These are phyloP conservation scores for Ilex aquifolium DNA, from an alignment of 257 asterid species.

Conservation along the genomic window DNA sequence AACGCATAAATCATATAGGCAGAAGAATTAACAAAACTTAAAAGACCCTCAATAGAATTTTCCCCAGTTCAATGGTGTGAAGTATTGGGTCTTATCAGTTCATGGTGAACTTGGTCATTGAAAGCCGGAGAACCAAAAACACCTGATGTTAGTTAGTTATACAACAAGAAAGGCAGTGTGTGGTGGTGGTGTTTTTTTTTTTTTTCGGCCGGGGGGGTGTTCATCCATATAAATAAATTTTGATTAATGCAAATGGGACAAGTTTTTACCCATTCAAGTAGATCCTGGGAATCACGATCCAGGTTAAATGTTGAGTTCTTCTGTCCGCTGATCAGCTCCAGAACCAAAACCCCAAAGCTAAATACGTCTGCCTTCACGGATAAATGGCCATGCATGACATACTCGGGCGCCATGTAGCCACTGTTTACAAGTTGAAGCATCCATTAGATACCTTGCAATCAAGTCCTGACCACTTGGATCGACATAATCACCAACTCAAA, in stretches of 20 bases:
- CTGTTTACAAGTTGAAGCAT: slow-evolving; percentile 38
- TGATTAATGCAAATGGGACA: slow-evolving; percentile 1
- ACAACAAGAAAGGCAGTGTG: neutral
- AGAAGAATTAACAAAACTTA: no score
- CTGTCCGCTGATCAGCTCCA: slow-evolving; percentile 90
- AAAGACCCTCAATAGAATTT: neutral
- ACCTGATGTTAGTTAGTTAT: neutral
- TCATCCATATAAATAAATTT: neutral
- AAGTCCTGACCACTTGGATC: neutral
- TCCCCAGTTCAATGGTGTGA: neutral
- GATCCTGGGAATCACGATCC: slow-evolving; percentile 57
- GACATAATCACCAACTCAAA: neutral
- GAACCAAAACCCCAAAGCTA: slow-evolving; percentile 87
- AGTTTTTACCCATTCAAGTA: slow-evolving; percentile 77
- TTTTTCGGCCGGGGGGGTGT: neutral
- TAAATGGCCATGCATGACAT: slow-evolving; percentile 68
- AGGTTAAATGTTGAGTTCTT: slow-evolving; percentile 63
- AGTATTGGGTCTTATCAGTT: neutral
- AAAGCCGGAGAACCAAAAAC: no score
- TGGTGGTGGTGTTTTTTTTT: no score
- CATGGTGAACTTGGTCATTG: neutral
- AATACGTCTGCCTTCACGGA: slow-evolving; percentile 79
- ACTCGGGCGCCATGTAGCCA: slow-evolving; percentile 99
- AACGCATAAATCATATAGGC: no score
- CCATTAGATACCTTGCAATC: neutral